These are phyloP conservation scores for Kuraishia hungarica DNA, from an alignment of 805 yeast species.

Conservation along the genomic window DNA sequence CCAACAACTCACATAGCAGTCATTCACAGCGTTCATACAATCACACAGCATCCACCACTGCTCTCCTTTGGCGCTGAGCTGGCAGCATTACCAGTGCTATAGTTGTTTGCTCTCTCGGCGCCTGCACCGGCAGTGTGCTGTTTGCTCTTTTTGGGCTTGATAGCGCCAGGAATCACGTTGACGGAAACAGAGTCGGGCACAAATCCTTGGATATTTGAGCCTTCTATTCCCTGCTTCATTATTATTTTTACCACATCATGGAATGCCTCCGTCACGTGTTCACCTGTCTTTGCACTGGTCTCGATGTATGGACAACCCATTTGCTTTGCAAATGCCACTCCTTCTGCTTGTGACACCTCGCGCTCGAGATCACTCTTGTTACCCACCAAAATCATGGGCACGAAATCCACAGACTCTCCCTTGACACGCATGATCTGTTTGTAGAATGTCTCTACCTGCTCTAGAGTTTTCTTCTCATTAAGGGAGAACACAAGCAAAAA, in stretches of 20 bases:
- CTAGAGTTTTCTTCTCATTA: constrained; percentile 77
- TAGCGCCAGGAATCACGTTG: constrained; percentile 5
- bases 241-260: constrained; percentile 25
- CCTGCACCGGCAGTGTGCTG: neutral
- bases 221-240: constrained; percentile 1
- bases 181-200: neutral
- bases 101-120: constrained; percentile 4
- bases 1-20: neutral
- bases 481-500: constrained; percentile 84
- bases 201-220: neutral
- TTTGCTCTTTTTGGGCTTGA: constrained; percentile 6
- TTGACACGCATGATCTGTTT: constrained; percentile 34
- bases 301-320: constrained; percentile 75
- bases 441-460: constrained; percentile 70
- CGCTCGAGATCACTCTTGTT: constrained; percentile 71
- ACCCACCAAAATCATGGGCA: constrained; percentile 75
- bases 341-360: constrained; percentile 55
- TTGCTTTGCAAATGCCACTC: constrained; percentile 50
- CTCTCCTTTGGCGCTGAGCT: constrained; percentile 9
- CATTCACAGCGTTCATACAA: constrained; percentile 13
- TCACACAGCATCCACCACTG: constrained; percentile 24
- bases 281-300: constrained; percentile 86
- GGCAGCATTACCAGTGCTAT: constrained; percentile 4
- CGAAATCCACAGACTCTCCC: constrained; percentile 43
- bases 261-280: constrained; percentile 52